Percentiles rank a stretch among this genome's conserved stretches.
These are phyloP conservation scores for Fusarium caatingaense DNA, from an alignment of 2,329 filamentous ascomycete genomes.

Conservation along the genomic window DNA sequence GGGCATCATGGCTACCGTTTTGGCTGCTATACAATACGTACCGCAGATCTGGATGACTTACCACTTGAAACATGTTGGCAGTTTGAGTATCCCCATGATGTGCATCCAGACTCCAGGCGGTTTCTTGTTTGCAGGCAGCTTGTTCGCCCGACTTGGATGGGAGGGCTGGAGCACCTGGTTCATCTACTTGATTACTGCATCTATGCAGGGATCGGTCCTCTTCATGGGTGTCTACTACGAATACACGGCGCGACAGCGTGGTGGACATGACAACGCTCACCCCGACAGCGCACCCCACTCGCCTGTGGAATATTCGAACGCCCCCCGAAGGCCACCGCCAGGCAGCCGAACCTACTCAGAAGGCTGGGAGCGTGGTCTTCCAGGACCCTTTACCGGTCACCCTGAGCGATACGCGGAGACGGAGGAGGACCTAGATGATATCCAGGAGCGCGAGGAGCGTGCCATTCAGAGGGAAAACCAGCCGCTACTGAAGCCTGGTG, in stretches of 20 bases:
- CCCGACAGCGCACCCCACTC: constrained; percentile 46
- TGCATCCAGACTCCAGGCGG: constrained; percentile 95
- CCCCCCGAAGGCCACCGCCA: constrained; percentile 50
- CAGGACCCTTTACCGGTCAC: constrained; percentile 63
- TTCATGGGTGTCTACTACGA: constrained; percentile 84
- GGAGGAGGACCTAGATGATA: constrained; percentile 62
- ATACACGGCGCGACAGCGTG: constrained; percentile 57
- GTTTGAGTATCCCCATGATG: constrained; percentile 97
- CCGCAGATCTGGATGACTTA: constrained; percentile 96
- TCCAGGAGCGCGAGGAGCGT: constrained; percentile 63
- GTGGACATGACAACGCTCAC: constrained; percentile 39
- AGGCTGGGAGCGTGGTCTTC: constrained; percentile 63
- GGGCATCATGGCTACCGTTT: constrained; percentile 79
- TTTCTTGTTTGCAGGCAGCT: constrained; percentile 86
- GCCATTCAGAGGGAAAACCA: constrained; percentile 63
- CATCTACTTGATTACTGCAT: constrained; percentile 86
- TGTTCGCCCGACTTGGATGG: constrained; percentile 81
- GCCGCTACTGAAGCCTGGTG: constrained; percentile 62
- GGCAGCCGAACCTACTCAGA: constrained; percentile 61
- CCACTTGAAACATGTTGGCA: constrained; percentile 84
- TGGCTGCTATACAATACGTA: constrained; percentile 91
- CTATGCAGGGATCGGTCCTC: constrained; percentile 84
- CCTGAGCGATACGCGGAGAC: constrained; percentile 64
- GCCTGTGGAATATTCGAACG: constrained; percentile 43
- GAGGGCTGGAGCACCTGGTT: constrained; percentile 97